These are phyloP conservation scores for Alternaria arbusti DNA, from an alignment of 2,329 filamentous ascomycete genomes.

Conservation along the genomic window DNA sequence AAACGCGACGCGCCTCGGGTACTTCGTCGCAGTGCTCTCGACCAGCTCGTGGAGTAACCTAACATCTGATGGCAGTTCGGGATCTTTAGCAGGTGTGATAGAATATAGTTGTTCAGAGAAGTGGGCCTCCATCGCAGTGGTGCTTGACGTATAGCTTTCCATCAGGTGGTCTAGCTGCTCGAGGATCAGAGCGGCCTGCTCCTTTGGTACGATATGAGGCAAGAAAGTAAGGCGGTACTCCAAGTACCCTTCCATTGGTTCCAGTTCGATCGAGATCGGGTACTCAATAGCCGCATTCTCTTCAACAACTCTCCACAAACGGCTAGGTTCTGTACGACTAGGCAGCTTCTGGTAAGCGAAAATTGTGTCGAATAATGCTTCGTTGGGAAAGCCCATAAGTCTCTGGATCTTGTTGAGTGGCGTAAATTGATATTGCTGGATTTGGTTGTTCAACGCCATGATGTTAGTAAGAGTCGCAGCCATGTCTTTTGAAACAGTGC, in stretches of 20 bases:
- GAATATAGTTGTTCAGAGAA: constrained; percentile 62
- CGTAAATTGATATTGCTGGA: constrained; percentile 74
- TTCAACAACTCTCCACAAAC: constrained; percentile 65
- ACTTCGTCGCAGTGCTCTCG: constrained; percentile 63
- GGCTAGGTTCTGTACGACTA: constrained; percentile 21
- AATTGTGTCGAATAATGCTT: constrained; percentile 80
- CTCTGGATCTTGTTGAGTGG: constrained; percentile 75
- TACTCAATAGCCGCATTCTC: constrained; percentile 79
- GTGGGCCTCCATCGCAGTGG: constrained; percentile 50
- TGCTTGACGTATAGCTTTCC: constrained; percentile 55
- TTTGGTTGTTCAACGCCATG: constrained; percentile 67
- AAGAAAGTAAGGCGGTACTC: constrained; percentile 71
- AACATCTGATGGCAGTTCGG: constrained; percentile 64
- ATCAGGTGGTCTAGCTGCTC: constrained; percentile 74
- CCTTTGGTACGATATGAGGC: constrained; percentile 66
- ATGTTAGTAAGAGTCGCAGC: constrained; percentile 65
- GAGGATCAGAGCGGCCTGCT: constrained; percentile 72
- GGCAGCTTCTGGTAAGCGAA: constrained; percentile 77
- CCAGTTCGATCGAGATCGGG: constrained; percentile 79
- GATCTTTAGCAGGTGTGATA: constrained; percentile 66
- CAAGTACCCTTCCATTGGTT: constrained; percentile 62
- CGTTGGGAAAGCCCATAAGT: constrained; percentile 69
- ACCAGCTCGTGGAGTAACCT: constrained; percentile 78
- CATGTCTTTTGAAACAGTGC: constrained; percentile 63
- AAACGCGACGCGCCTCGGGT: constrained; percentile 70